phyloP scores from a whole-genome alignment of 139 green algal species.

The Micractinium sp. region DNA sequence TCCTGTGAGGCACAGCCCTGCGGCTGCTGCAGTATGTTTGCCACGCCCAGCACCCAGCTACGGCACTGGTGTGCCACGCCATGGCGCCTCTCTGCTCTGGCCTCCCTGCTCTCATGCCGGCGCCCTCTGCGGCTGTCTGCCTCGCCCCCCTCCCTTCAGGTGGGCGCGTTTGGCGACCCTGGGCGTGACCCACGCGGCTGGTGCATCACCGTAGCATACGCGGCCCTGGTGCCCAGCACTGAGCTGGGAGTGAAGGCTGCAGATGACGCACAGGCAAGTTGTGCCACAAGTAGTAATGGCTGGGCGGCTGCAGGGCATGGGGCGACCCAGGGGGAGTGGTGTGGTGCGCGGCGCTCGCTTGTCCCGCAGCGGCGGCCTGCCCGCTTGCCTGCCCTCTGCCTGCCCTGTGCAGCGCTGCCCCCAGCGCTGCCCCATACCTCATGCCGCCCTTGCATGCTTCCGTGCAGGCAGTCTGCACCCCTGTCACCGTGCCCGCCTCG shows the following conservation, averaged over 20 bases:
- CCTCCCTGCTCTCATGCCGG: too few relatives aligned
- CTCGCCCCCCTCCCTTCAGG: slow-evolving; percentile 46
- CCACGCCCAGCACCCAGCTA: too few relatives aligned
- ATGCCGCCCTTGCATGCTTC: neutral
- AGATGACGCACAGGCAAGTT: slow-evolving; percentile 45
- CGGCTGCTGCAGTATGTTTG: too few relatives aligned
- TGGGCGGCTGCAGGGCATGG: too few relatives aligned
- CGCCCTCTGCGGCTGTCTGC: neutral
- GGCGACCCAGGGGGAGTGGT: too few relatives aligned
- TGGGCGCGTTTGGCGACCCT: slow-evolving; percentile 86
- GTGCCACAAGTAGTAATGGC: too few relatives aligned
- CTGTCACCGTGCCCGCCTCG: neutral
- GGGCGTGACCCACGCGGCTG: slow-evolving; percentile 87
- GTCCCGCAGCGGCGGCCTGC: too few relatives aligned
- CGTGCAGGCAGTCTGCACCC: neutral
- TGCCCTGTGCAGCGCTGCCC: neutral
- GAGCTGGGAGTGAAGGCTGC: slow-evolving; percentile 74
- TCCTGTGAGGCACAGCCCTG: too few relatives aligned
- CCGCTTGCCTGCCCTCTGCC: neutral
- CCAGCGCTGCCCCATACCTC: neutral
- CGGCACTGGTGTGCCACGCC: too few relatives aligned
- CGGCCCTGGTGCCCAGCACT: slow-evolving; percentile 70
- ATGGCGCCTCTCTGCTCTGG: too few relatives aligned
- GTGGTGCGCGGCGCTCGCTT: too few relatives aligned
- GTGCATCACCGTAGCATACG: slow-evolving; percentile 84